phyloP scores from a whole-genome alignment of 2,329 filamentous ascomycete species.

The Pochonia chlamydosporia region DNA sequence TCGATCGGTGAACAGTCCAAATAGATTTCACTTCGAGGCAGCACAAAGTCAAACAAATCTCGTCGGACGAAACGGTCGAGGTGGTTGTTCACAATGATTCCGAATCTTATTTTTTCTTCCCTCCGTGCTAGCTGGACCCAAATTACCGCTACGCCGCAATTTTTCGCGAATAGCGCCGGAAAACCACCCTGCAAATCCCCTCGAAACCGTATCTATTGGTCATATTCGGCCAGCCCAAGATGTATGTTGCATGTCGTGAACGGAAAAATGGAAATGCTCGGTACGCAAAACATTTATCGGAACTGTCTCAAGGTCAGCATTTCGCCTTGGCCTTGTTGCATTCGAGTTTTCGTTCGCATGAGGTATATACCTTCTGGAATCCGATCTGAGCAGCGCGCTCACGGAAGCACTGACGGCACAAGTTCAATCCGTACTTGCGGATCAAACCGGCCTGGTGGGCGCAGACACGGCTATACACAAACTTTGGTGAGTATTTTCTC shows the following conservation, averaged over 20 bases:
- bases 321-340: background rate
- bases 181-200: background rate
- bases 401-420: conserved; percentile 75
- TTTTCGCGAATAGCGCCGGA: background rate
- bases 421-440: conserved; percentile 98
- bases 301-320: background rate
- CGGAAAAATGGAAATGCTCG: background rate
- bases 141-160: conserved; percentile 1
- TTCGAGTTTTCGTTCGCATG: background rate
- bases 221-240: conserved; percentile 1
- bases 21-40: no score
- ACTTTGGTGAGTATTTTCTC: background rate
- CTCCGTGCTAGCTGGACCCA: background rate
- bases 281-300: background rate
- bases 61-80: background rate
- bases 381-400: conserved; percentile 69
- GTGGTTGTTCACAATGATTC: background rate
- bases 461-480: conserved; percentile 54
- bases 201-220: background rate
- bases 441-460: conserved; percentile 98
- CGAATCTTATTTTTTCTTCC: background rate
- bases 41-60: background rate
- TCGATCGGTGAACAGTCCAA: no score
- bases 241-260: background rate
- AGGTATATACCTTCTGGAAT: conserved; percentile 60